A percentile compares a stretch with the other conserved stretches of the same genome.
phyloP scores from a whole-genome alignment of 345 rosid genomes.

The Populus tremula region DNA sequence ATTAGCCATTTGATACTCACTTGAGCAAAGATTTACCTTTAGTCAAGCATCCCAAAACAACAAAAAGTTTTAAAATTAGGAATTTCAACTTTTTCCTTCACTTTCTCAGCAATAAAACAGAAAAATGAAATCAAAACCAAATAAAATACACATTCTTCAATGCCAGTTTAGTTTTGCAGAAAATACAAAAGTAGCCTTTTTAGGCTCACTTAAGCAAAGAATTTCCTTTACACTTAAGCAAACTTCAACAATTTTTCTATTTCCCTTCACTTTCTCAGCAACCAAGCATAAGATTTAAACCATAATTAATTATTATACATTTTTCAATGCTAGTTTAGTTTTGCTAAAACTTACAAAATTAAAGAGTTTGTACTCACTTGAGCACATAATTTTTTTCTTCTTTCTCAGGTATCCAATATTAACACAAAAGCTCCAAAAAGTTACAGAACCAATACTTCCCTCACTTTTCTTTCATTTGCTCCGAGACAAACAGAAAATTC shows the following conservation, averaged over 20 bases:
- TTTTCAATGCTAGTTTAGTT: neutral
- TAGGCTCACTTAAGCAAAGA: neutral
- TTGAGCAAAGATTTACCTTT: neutral
- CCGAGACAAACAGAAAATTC: neutral
- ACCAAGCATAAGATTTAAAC: conserved; percentile 19
- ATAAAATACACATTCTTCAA: neutral
- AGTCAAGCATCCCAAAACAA: neutral
- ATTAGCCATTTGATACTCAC: neutral
- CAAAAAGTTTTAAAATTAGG: neutral
- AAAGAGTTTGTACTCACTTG: neutral
- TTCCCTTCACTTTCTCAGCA: conserved; percentile 7
- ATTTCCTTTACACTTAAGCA: neutral
- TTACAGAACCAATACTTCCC: neutral
- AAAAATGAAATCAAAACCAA: neutral
- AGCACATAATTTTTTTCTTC: neutral
- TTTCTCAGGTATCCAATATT: neutral
- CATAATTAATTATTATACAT: neutral
- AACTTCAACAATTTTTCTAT: neutral
- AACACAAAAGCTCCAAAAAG: neutral
- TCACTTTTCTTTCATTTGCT: neutral
- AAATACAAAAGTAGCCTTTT: neutral
- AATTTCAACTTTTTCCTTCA: neutral
- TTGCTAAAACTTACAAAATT: neutral
- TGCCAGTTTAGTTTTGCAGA: neutral
- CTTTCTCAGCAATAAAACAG: neutral